Base-by-base conservation (phyloP, 306 rosid species). In the Heteromeles arbutifolia region DNA sequence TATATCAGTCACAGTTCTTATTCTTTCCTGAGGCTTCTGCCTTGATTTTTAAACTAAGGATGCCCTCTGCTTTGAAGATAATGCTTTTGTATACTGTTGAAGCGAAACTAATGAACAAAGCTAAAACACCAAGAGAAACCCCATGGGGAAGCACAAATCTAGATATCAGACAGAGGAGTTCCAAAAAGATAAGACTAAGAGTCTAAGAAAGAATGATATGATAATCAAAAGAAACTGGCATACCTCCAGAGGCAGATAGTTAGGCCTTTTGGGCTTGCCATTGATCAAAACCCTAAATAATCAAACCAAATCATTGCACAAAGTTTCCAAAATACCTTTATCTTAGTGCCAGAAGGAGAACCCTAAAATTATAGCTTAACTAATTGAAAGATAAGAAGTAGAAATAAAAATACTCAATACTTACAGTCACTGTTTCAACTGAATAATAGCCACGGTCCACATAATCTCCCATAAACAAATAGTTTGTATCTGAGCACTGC, bases 381-480 rank as follows among this genome's bases (percentile, higher is more conserved):
- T 22, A 29, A 61, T 66, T 32, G 45, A 74, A 25, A 65, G 52
- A 54, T 17, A 29, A 29, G 31, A 69, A 61, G 50, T 58, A 69
- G 44, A 59, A 61, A 74, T 21, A 71, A 41, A 28, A 64, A 6
- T 9, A 71, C 52, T 65, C 64, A 29, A 79, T 71, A 84, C 89
- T 85, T 84, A 92, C 98, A 32, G 97, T 94, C 48, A 92, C 96
- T 11, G 98, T 94, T 86, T 92, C 98, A 56, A 94, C 96, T 5
- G 98, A 91, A 81, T 94, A 94, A 77, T 94, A 94, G 83, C 98
- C 97, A 79, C 98, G 97, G 72, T 94, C 98, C 31, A 94, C 98
- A 81, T 94, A 94, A 82, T 94, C 97, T 81, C 98, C 98, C 98
- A 94, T 94, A 65, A 94, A 94, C 79, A 94, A 86, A 79, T 94